Conservation (phyloP, 371 early-diverging fungal species). For the Nematocida sp. region DNA sequence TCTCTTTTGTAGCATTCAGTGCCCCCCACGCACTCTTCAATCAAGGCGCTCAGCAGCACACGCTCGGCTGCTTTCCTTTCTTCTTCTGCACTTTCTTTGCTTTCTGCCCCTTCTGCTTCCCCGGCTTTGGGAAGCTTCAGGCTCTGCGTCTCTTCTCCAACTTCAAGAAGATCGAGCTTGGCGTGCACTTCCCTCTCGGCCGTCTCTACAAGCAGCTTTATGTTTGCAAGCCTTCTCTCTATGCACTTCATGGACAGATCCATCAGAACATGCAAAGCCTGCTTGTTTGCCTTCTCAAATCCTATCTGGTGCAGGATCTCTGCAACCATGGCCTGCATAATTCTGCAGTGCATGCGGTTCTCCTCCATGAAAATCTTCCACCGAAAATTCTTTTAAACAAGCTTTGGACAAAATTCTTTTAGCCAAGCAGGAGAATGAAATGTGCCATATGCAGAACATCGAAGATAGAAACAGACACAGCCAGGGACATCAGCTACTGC, state of each 20-base stretch:
- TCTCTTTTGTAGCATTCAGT: conserved; percentile 32
- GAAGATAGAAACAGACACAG: conserved; percentile 55
- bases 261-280: conserved; percentile 14
- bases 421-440: conserved; percentile 25
- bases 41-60: not conserved
- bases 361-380: conserved; percentile 52
- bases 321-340: conserved; percentile 31
- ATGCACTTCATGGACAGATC: conserved; percentile 8
- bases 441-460: conserved; percentile 60
- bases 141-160: not conserved
- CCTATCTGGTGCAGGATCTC: conserved; percentile 45
- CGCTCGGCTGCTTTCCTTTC: not conserved
- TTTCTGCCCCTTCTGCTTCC: not conserved
- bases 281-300: conserved; percentile 41
- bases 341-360: conserved; percentile 1
- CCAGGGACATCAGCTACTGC: conserved; percentile 61
- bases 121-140: not conserved
- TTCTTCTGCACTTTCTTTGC: not conserved
- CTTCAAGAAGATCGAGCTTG: not conserved
- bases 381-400: conserved; percentile 38
- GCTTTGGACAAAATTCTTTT: conserved; percentile 41
- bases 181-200: not conserved
- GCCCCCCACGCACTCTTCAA: conserved; percentile 5
- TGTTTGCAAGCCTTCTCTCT: not conserved
- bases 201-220: not conserved